Conservation (phyloP, 1,284 basidiomycete species). For the Vanrija sp. region DNA sequence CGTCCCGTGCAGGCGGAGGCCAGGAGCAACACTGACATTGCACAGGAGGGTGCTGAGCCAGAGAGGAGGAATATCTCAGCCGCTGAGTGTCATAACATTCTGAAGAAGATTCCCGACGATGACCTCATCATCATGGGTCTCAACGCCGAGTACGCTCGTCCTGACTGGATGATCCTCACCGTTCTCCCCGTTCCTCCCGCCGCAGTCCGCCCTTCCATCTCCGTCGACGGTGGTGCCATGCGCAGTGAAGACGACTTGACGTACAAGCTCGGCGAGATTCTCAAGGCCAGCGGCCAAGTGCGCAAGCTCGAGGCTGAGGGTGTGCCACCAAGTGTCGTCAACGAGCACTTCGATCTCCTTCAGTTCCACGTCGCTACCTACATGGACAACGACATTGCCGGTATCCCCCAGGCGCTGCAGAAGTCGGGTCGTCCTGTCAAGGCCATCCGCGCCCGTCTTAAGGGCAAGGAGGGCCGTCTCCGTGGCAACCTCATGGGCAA, state of each 20-base stretch:
- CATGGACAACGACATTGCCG: slow-evolving; percentile 99
- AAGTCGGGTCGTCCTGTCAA: slow-evolving; percentile 98
- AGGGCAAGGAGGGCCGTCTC: slow-evolving; percentile 97
- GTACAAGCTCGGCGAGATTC: slow-evolving; percentile 95
- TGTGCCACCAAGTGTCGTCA: slow-evolving; percentile 91
- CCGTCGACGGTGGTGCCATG: slow-evolving; percentile 92
- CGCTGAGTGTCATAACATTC: slow-evolving; percentile 82
- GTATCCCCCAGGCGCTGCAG: slow-evolving; percentile 94
- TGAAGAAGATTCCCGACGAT: slow-evolving; percentile 87
- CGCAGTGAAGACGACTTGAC: slow-evolving; percentile 98
- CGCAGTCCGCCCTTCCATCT: slow-evolving; percentile 94
- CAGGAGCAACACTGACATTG: not conserved
- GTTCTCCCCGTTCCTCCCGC: slow-evolving; percentile 97
- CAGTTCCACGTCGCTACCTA: slow-evolving; percentile 99
- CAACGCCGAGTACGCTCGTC: slow-evolving; percentile 91
- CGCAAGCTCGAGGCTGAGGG: slow-evolving; percentile 93
- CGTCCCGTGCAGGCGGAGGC: not conserved
- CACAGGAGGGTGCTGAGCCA: slow-evolving; percentile 71
- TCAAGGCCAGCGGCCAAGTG: slow-evolving; percentile 90
- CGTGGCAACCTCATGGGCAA: slow-evolving; percentile 99
- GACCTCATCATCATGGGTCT: slow-evolving; percentile 91
- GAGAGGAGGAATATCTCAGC: slow-evolving; percentile 87
- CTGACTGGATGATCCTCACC: slow-evolving; percentile 99
- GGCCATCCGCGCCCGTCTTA: slow-evolving; percentile 94
- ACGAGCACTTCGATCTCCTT: slow-evolving; percentile 92